Percentiles rank a stretch among this genome's conserved stretches.
Conservation (phyloP, 176 grass and related monocot species). For the Oryza rufipogon region DNA sequence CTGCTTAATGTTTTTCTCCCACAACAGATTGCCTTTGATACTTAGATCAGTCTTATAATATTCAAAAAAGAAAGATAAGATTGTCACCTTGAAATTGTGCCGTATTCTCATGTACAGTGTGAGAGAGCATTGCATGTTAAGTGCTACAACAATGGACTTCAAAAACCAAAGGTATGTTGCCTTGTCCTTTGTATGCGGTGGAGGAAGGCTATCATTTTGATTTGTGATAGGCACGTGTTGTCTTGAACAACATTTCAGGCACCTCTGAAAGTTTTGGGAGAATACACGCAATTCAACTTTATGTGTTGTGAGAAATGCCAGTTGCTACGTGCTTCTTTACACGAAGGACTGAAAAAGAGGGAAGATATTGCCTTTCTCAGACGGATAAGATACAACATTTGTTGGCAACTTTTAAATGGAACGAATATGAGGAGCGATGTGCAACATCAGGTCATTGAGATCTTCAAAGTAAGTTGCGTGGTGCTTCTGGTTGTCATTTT, state of each 20-base stretch:
- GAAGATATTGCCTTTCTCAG: slow-evolving; percentile 45
- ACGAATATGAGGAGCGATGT: slow-evolving; percentile 33
- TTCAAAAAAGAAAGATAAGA: background rate
- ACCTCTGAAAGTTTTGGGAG: slow-evolving; percentile 51
- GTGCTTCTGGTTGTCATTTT: slow-evolving; percentile 1
- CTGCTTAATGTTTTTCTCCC: slow-evolving; percentile 13
- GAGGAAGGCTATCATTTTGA: slow-evolving; percentile 19
- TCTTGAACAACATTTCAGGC: slow-evolving; percentile 45
- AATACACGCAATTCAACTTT: slow-evolving; percentile 45
- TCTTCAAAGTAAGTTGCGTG: slow-evolving; percentile 67
- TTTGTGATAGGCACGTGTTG: slow-evolving; percentile 32
- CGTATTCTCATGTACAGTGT: slow-evolving; percentile 62
- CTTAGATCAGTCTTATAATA: background rate
- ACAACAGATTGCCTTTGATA: slow-evolving; percentile 24
- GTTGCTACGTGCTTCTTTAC: slow-evolving; percentile 44
- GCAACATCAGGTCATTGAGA: slow-evolving; percentile 45
- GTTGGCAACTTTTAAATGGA: slow-evolving; percentile 74
- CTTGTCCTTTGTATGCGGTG: slow-evolving; percentile 34
- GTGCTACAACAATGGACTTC: slow-evolving; percentile 45
- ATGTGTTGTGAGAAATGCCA: slow-evolving; percentile 46
- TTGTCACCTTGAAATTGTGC: slow-evolving; percentile 37
- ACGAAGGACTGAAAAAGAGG: slow-evolving; percentile 36
- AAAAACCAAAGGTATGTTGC: slow-evolving; percentile 42
- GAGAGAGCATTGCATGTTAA: slow-evolving; percentile 70
- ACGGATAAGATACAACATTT: slow-evolving; percentile 45